These are phyloP conservation scores for Fraxinus platypoda DNA, from an alignment of 305 asterid genomes.

Conservation along the genomic window DNA sequence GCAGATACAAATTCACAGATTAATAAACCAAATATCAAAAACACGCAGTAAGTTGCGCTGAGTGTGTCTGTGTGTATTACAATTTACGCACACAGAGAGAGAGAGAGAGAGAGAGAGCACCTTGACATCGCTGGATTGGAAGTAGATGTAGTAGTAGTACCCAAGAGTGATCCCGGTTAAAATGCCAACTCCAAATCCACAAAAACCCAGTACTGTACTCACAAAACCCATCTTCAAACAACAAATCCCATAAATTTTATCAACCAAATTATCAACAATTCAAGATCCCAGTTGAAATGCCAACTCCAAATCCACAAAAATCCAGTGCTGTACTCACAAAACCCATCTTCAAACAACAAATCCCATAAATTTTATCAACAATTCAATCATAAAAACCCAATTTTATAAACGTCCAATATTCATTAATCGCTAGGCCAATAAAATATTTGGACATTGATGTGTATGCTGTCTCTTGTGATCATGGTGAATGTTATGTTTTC, in stretches of 20 bases:
- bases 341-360: slow-evolving; percentile 52
- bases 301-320: slow-evolving; percentile 90
- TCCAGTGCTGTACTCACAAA: slow-evolving; percentile 62
- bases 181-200: slow-evolving; percentile 95
- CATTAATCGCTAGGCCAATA: background rate
- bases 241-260: background rate
- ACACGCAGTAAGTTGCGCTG: background rate
- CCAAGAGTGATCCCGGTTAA: slow-evolving; percentile 71
- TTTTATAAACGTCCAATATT: background rate
- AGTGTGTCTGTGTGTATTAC: background rate
- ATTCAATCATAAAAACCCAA: background rate
- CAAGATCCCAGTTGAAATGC: slow-evolving; percentile 61
- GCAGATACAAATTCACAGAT: background rate
- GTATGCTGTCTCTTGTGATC: background rate
- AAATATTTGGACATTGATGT: background rate
- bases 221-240: slow-evolving; percentile 63
- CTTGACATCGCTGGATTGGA: slow-evolving; percentile 87
- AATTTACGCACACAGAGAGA: no score
- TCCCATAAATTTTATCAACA: background rate
- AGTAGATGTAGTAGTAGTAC: slow-evolving; percentile 76
- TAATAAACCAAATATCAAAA: background rate
- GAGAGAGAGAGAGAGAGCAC: slow-evolving; percentile 27
- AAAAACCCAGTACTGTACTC: slow-evolving; percentile 64
- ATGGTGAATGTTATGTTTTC: background rate
- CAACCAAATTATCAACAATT: background rate